phyloP scores from a whole-genome alignment of 2,329 filamentous ascomycete genomes.

The Apiospora marii region DNA sequence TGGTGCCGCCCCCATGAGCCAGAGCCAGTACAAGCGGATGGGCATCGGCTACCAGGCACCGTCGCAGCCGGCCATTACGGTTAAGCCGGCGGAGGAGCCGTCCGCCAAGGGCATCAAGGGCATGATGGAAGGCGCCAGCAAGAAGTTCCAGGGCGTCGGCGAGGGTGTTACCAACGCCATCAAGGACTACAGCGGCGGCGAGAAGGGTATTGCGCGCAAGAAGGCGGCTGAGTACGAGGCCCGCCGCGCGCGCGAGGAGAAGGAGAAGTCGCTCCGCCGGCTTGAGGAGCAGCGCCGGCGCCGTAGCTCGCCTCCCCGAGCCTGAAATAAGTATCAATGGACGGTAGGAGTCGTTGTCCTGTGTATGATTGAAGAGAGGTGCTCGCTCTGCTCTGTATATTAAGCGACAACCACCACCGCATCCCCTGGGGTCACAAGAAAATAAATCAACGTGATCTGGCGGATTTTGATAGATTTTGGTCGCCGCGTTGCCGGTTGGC shows the following conservation, averaged over 20 bases:
- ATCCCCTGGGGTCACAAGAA: background rate
- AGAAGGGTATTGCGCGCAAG: constrained; percentile 6
- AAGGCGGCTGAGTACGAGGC: constrained; percentile 22
- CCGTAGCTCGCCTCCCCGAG: background rate
- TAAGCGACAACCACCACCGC: background rate
- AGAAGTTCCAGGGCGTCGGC: background rate
- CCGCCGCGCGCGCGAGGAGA: background rate
- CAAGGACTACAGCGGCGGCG: constrained; percentile 13
- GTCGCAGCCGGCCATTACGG: constrained; percentile 8
- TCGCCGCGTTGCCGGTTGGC: background rate
- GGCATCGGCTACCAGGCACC: background rate
- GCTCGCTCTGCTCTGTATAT: background rate
- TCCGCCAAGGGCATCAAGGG: constrained; percentile 14
- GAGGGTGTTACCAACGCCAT: background rate
- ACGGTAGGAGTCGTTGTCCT: background rate
- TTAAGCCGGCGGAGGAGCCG: constrained; percentile 39
- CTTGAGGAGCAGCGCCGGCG: constrained; percentile 2
- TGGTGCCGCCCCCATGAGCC: background rate
- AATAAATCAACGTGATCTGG: background rate
- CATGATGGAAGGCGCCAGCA: constrained; percentile 8
- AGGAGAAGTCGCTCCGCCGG: constrained; percentile 13
- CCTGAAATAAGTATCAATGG: background rate
- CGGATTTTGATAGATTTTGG: background rate
- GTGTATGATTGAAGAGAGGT: constrained; percentile 6
- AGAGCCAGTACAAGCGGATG: background rate